Conservation (phyloP, 2,329 filamentous ascomycete species). For the Fusarium pseudonygamai region DNA sequence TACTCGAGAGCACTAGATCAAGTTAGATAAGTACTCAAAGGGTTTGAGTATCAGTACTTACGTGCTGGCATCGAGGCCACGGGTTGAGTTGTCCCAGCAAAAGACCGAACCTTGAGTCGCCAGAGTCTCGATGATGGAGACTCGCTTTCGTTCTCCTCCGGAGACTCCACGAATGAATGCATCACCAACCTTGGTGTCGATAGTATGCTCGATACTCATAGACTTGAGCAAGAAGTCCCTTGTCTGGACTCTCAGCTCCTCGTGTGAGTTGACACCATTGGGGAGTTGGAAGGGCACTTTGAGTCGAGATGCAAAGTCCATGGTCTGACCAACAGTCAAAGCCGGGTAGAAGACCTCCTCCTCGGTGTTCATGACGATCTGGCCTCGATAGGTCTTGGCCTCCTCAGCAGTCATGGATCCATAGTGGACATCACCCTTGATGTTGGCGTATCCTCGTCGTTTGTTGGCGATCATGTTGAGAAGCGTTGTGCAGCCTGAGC, state of each 20-base stretch:
- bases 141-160: constrained; percentile 74
- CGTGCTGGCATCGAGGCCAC: constrained; percentile 73
- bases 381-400: constrained; percentile 60
- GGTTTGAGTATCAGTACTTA: constrained; percentile 33
- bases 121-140: constrained; percentile 73
- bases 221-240: constrained; percentile 66
- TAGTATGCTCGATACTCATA: constrained; percentile 67
- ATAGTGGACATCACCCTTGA: constrained; percentile 68
- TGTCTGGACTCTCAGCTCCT: constrained; percentile 57
- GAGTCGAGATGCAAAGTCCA: constrained; percentile 73
- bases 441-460: constrained; percentile 64
- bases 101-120: constrained; percentile 66
- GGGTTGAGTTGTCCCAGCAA: constrained; percentile 74
- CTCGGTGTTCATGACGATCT: constrained; percentile 76
- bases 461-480: constrained; percentile 76
- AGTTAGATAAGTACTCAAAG: not conserved
- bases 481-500: constrained; percentile 75
- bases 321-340: constrained; percentile 75
- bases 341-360: constrained; percentile 73
- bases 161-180: constrained; percentile 73
- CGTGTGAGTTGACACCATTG: constrained; percentile 50
- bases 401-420: constrained; percentile 61
- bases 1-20: constrained; percentile 63
- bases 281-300: constrained; percentile 64
- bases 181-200: constrained; percentile 73